Base-by-base conservation (phyloP, 352 stramenopile species). In the Globisporangium radiosum region DNA sequence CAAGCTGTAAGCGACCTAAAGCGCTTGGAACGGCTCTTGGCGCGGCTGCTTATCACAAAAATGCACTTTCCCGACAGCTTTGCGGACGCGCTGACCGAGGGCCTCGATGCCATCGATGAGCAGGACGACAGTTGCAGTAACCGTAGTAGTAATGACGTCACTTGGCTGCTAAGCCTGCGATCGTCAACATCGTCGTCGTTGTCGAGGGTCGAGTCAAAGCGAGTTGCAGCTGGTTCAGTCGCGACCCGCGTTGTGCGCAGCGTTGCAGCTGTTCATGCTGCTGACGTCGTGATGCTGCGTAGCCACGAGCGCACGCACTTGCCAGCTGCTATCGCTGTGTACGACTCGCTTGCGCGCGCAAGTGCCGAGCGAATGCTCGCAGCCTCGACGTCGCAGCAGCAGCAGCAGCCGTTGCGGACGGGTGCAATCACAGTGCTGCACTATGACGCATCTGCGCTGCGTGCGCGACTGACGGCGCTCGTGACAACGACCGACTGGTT, bases 401-500 rank as follows among this genome's bases (percentile, higher is more conserved):
- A 44, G 17, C 17, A 19, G 17, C 17, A 19, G 17, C 17, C 40
- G 3, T 8, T 44, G 40, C 7, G 7, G 3, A 44, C 40, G 1
- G 39, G 48, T 9, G 15, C 56, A 7, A 2, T 61, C 36, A 59
- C 56, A 47, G 25, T 67, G 45, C 14, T 50, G 42, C 15, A 53
- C 63, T 33, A 52, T 55, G 51, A 50, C 57, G 38, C 65, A 36
- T 25, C 56, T 53, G 42, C 60, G 11, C n/a, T 64, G 10, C 57
- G 53, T 15, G 17, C 36, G 17, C 59, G 62, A 11, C 52, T 76
- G 14, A 62, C 54, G 25, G 42, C 54, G 3, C 10, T 63, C 19
- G 63, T 68, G 64, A 68, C 73, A 8, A 71, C 54, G 45, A 85
- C 74, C 47, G 64, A 69, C 43, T 58, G 50, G 6, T 78, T 89